Conservation (phyloP, 164 flowering plant genomes). For the Tetrastigma voinierianum region DNA sequence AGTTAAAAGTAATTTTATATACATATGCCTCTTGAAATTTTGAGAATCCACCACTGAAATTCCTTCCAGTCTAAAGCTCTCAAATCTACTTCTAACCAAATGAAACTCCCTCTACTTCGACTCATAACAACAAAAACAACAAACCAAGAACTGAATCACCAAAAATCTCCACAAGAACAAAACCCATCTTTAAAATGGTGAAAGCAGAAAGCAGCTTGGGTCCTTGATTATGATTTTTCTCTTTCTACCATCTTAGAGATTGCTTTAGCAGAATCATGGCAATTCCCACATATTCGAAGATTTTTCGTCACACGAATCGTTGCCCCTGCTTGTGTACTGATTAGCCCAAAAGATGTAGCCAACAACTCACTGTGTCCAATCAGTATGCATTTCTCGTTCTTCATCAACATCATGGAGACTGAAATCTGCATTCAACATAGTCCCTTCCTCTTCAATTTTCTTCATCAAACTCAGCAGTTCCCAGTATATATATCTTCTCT, state of each 20-base stretch:
- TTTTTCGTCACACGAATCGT: slow-evolving; percentile 65
- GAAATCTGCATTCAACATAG: slow-evolving; percentile 31
- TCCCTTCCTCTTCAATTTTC: slow-evolving; percentile 39
- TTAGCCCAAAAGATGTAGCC: slow-evolving; percentile 66
- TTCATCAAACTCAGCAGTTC: slow-evolving; percentile 47
- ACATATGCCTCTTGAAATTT: too few species aligned
- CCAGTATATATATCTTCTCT: slow-evolving; percentile 51
- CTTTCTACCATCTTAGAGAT: slow-evolving; percentile 43
- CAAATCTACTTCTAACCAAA: too few species aligned
- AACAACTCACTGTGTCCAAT: slow-evolving; percentile 74
- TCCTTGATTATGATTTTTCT: slow-evolving; percentile 64
- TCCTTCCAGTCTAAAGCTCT: too few species aligned
- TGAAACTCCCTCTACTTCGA: too few species aligned
- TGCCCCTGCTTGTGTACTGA: slow-evolving; percentile 36
- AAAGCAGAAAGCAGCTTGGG: slow-evolving; percentile 59
- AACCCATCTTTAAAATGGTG: slow-evolving; percentile 63
- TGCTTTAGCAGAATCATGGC: slow-evolving; percentile 52
- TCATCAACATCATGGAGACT: slow-evolving; percentile 70
- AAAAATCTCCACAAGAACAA: slow-evolving; percentile 64
- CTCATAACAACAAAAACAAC: too few species aligned
- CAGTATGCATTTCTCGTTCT: slow-evolving; percentile 57
- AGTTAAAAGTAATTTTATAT: too few species aligned
- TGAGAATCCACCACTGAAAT: too few species aligned
- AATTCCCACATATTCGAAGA: slow-evolving; percentile 50
- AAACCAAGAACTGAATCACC: not conserved